A percentile compares a stretch with the other conserved stretches of the same genome.
phyloP scores from a whole-genome alignment of 73 alveolate species.

The Paramecium primaurelia region DNA sequence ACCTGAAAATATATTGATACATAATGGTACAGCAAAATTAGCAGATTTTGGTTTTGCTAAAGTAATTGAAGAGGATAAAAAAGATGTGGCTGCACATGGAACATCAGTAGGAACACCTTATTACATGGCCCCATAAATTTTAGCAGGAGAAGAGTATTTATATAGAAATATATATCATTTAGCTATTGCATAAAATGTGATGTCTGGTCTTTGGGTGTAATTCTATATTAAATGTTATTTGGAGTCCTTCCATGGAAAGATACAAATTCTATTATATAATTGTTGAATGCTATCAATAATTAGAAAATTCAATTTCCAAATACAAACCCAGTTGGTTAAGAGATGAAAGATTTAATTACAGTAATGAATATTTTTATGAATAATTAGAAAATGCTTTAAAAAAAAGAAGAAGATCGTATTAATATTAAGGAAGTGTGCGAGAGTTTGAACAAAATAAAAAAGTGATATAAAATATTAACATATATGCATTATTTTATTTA shows the following conservation, averaged over 20 bases:
- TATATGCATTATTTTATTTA: background rate
- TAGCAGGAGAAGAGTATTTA: conserved; percentile 52
- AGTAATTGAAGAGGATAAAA: conserved; percentile 51
- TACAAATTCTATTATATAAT: conserved; percentile 1
- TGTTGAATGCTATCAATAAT: conserved; percentile 13
- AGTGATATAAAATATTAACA: background rate
- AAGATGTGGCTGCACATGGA: conserved; percentile 54
- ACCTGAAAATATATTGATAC: conserved; percentile 61
- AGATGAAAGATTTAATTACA: background rate
- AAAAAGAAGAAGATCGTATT: conserved; percentile 10
- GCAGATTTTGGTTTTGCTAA: conserved; percentile 66
- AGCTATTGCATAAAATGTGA: conserved; percentile 57
- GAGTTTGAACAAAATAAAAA: background rate
- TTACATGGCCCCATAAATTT: conserved; percentile 61
- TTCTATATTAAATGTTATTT: conserved; percentile 45
- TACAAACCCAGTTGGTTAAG: background rate
- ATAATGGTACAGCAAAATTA: conserved; percentile 54
- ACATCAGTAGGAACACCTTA: conserved; percentile 63
- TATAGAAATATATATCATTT: background rate
- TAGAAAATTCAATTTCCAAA: conserved; percentile 10
- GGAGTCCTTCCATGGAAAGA: conserved; percentile 63
- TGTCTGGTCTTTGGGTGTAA: conserved; percentile 62
- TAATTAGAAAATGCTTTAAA: conserved; percentile 9
- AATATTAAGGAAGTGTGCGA: conserved; percentile 14
- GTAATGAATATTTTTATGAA: background rate